These are phyloP conservation scores for Lactarius akahatsu DNA, from an alignment of 768 basidiomycete genomes.

Conservation along the genomic window DNA sequence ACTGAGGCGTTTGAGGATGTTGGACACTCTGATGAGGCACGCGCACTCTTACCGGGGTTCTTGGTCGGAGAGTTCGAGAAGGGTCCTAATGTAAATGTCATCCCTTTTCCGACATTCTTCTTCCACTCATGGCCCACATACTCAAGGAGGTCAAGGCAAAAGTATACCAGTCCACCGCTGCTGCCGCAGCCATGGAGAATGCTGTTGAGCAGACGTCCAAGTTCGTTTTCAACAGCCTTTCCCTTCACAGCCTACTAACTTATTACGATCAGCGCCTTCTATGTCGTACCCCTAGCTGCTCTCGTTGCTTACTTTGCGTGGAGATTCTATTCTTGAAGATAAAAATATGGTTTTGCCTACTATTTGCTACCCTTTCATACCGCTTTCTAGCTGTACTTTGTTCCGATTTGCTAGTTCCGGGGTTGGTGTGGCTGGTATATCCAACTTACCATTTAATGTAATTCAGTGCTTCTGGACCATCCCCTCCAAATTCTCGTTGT, in stretches of 20 bases:
- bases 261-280: constrained; percentile 35
- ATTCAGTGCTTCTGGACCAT: not conserved
- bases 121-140: not conserved
- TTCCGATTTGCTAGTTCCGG: not conserved
- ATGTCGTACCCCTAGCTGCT: constrained; percentile 45
- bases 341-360: not conserved
- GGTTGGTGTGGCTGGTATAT: constrained; percentile 1
- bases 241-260: not conserved
- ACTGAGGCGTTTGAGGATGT: constrained; percentile 99
- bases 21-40: constrained; percentile 97
- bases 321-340: constrained; percentile 38
- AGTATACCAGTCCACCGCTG: constrained; percentile 15
- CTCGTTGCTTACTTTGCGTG: constrained; percentile 49
- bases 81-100: constrained; percentile 40
- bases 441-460: constrained; percentile 16
- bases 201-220: constrained; percentile 30
- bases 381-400: constrained; percentile 1
- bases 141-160: constrained; percentile 22
- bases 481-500: not conserved
- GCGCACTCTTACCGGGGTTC: constrained; percentile 88
- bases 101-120: not conserved
- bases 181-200: constrained; percentile 23
- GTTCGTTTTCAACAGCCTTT: constrained; percentile 20
- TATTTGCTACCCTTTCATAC: constrained; percentile 9
- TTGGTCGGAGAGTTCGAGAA: constrained; percentile 77